These are phyloP conservation scores for Scheffersomyces ergatensis DNA, from an alignment of 805 yeast species.

Conservation along the genomic window DNA sequence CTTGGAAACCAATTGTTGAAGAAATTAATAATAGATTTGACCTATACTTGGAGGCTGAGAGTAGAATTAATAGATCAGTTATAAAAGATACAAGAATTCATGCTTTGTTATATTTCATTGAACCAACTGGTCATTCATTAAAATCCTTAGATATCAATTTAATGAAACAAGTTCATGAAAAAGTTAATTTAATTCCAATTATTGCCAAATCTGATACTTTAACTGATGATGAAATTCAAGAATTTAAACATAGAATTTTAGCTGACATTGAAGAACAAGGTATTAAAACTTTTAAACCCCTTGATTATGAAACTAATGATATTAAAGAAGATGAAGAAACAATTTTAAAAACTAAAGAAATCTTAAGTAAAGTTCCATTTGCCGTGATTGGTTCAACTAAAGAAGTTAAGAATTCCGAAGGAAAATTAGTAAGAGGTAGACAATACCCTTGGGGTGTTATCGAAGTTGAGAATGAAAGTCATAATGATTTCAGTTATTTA, in stretches of 20 bases:
- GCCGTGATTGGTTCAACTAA: slow-evolving; percentile 91
- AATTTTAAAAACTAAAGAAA: slow-evolving; percentile 57
- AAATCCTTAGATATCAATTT: slow-evolving; percentile 85
- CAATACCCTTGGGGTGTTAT: slow-evolving; percentile 96
- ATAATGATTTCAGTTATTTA: slow-evolving; percentile 86
- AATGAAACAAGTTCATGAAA: slow-evolving; percentile 83
- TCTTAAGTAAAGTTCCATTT: slow-evolving; percentile 77
- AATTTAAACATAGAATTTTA: slow-evolving; percentile 73
- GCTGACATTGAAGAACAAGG: slow-evolving; percentile 75
- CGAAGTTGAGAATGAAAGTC: slow-evolving; percentile 92
- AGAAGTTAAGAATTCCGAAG: slow-evolving; percentile 67
- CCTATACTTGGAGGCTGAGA: slow-evolving; percentile 84
- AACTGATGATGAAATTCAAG: slow-evolving; percentile 77
- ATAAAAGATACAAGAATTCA: slow-evolving; percentile 84
- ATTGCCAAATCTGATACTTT: slow-evolving; percentile 94
- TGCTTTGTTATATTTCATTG: slow-evolving; percentile 90
- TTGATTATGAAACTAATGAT: slow-evolving; percentile 64
- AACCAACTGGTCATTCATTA: slow-evolving; percentile 94
- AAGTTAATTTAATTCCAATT: slow-evolving; percentile 90
- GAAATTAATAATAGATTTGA: slow-evolving; percentile 87
- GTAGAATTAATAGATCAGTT: slow-evolving; percentile 69
- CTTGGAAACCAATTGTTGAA: slow-evolving; percentile 89
- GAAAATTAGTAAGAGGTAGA: slow-evolving; percentile 85
- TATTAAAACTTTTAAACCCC: slow-evolving; percentile 74
- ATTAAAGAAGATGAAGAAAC: slow-evolving; percentile 78